Evolutionary conservation across 257 asterid genomes (phyloP).

Genomic region (Primulina eburnea): DNA sequence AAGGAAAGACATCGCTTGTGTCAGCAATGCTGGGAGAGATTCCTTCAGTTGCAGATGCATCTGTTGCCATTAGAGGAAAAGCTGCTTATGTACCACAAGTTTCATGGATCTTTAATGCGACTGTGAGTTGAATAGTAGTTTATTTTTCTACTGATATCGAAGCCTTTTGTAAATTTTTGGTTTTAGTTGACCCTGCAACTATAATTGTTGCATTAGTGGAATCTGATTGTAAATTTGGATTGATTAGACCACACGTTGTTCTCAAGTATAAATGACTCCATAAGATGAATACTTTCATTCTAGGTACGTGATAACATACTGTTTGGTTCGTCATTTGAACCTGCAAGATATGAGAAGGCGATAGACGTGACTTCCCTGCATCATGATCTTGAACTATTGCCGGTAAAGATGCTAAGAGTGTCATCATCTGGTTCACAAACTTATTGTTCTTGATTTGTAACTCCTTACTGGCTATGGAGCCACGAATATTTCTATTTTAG

Average conservation of each 20-base stretch:
- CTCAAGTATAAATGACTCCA: slow-evolving; percentile 9
- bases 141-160: slow-evolving; percentile 7
- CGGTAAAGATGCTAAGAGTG: slow-evolving; percentile 48
- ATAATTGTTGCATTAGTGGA: slow-evolving; percentile 16
- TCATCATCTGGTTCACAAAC: slow-evolving; percentile 9
- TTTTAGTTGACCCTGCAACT: slow-evolving; percentile 5
- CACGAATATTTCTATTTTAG: slow-evolving; percentile 35
- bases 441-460: slow-evolving; percentile 12
- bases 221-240: slow-evolving; percentile 9
- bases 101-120: slow-evolving; percentile 98
- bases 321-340: slow-evolving; percentile 70
- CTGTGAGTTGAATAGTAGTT: slow-evolving; percentile 48
- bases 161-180: not conserved
- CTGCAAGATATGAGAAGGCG: slow-evolving; percentile 61
- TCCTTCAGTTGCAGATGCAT: slow-evolving; percentile 66
- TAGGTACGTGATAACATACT: slow-evolving; percentile 95
- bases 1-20: slow-evolving; percentile 93
- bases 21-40: slow-evolving; percentile 99
- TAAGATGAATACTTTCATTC: slow-evolving; percentile 24
- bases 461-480: slow-evolving; percentile 15
- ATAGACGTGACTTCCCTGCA: slow-evolving; percentile 72
- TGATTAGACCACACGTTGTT: not conserved
- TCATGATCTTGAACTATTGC: slow-evolving; percentile 86
- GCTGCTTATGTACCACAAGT: slow-evolving; percentile 95
- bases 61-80: slow-evolving; percentile 74